Evolutionary conservation across 208 protist genomes (phyloP), one percentile per base, ranked within the genome.

Genomic region (Wallacemonas collosoma): DNA sequence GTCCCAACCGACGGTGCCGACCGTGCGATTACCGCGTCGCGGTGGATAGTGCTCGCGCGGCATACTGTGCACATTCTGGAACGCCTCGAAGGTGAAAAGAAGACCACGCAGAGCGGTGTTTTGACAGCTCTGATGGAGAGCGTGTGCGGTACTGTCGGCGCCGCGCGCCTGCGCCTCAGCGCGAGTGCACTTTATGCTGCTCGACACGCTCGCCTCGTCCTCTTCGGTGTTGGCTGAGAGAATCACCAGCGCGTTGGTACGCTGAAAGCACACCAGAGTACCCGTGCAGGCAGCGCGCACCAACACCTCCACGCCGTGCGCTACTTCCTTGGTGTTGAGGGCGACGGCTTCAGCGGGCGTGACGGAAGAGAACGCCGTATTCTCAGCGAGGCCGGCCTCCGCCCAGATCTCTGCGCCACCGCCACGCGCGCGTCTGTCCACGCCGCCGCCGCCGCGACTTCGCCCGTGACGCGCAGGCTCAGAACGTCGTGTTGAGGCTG

Each of bases 1-100:
- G 74, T 95, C 91, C 88, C 91, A 95, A 15, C 91, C 91, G n/a
- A 93, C 85, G 2, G 88, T 91, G 66, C 87, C 88, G n/a, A 82
- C 68, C 6, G 82, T 90, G 58, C 69, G 83, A 60, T 61, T 75
- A 35, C 87, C 76, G 5, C 60, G 68, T 3, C 85, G 83, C 1
- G 80, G 75, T 2, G 83, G 76, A 70, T 95, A 95, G 76, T 95
- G 79, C 45, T 78, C 72, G 47, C 91, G 91, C 14, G 73, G 54
- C 85, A 91, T 90, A 12, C 82, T 82, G 69, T 95, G 91, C 50
- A 83, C 72, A 51, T 85, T 75, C 71, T 91, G 85, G 66, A 95
- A 94, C 1, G 80, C 80, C 65, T 95, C 88, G 65, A 95, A 95
- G 43, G 85, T 85, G 68, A 84, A 81, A 15, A 95, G 76, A 12